A percentile compares a stretch with the other conserved stretches of the same genome.
Evolutionary conservation across 2,329 filamentous ascomycete species (phyloP).

Genomic region (Trichoderma aggressivum): DNA sequence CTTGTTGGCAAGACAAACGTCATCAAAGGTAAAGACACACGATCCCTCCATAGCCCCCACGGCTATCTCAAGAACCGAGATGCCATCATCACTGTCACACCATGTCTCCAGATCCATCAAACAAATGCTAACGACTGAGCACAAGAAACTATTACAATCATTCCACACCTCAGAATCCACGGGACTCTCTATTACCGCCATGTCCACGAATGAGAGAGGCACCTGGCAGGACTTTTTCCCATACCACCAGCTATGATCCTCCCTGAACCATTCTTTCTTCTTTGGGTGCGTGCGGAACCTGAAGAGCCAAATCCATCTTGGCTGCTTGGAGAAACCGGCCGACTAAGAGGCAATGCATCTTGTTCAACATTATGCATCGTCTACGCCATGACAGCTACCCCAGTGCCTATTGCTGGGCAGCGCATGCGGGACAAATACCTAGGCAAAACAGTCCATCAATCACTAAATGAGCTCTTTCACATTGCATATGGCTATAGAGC

Average conservation of each 20-base stretch:
- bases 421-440: no score
- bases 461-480: background rate
- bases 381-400: background rate
- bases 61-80: background rate
- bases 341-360: background rate
- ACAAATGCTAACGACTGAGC: background rate
- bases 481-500: background rate
- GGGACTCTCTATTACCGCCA: background rate
- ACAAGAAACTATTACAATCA: background rate
- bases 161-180: background rate
- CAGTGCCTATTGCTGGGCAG: accelerated
- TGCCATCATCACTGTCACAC: background rate
- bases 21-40: background rate
- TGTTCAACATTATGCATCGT: background rate
- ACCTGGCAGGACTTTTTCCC: background rate
- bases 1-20: background rate
- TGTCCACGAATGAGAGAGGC: background rate
- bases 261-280: background rate
- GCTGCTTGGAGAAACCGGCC: background rate
- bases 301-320: background rate
- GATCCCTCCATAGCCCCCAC: background rate
- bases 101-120: background rate
- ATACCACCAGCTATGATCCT: background rate
- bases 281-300: background rate
- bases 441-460: no score